A percentile compares a stretch with the other conserved stretches of the same genome.
phyloP scores from a whole-genome alignment of 2,329 filamentous ascomycete genomes.

The Pestalotiopsis sp. region DNA sequence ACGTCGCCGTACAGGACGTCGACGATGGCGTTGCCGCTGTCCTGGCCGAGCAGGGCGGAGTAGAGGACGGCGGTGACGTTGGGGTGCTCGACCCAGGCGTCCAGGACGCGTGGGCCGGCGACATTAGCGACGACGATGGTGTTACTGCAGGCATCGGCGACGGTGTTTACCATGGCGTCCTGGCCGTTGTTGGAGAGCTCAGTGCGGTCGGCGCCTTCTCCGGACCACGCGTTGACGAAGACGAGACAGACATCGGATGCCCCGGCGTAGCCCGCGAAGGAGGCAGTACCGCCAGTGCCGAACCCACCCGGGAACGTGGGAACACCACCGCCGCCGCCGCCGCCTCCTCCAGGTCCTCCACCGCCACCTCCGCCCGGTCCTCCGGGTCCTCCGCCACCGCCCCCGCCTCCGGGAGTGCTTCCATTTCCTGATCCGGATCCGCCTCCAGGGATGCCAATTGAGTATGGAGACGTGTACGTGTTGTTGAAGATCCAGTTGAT shows the following conservation, averaged over 20 bases:
- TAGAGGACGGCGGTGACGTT: conserved; percentile 66
- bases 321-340: conserved; percentile 23
- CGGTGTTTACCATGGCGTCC: conserved; percentile 61
- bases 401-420: background rate
- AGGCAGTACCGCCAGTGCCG: conserved; percentile 15
- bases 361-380: background rate
- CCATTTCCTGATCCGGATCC: background rate
- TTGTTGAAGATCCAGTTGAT: conserved; percentile 45
- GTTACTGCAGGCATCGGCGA: conserved; percentile 65
- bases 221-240: conserved; percentile 67
- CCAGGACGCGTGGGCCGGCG: conserved; percentile 62
- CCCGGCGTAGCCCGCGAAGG: conserved; percentile 16
- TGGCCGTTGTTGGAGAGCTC: conserved; percentile 22
- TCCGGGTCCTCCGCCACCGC: background rate
- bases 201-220: conserved; percentile 45
- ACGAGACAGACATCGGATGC: conserved; percentile 49
- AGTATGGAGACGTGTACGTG: conserved; percentile 9
- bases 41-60: conserved; percentile 62
- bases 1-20: conserved; percentile 63
- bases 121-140: conserved; percentile 70
- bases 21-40: conserved; percentile 54
- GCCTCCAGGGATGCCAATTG: background rate
- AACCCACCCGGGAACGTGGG: conserved; percentile 16
- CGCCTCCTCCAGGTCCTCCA: background rate
- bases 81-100: conserved; percentile 56